Conservation (phyloP, 306 rosid genomes). For the Begonia fuchsioides region DNA sequence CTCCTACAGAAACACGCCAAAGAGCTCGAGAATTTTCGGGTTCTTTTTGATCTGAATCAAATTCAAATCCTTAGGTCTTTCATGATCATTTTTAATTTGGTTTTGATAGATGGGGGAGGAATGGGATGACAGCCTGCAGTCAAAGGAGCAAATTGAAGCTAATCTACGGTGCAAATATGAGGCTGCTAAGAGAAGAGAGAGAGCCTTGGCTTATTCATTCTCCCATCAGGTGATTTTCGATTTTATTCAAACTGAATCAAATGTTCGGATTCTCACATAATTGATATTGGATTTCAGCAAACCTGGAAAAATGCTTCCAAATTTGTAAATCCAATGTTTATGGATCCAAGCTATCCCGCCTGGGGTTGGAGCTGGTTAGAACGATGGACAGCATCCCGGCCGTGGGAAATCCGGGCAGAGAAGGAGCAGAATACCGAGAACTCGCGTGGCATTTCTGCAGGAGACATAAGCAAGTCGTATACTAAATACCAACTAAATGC, state of each 20-base stretch:
- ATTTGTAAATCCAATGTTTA: slow-evolving; percentile 73
- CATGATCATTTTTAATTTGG: too few relatives aligned
- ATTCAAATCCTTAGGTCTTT: too few relatives aligned
- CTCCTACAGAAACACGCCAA: slow-evolving; percentile 85
- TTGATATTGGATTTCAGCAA: slow-evolving; percentile 35
- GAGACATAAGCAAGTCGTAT: slow-evolving; percentile 82
- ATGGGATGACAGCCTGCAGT: slow-evolving; percentile 95
- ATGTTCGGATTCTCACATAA: too few relatives aligned
- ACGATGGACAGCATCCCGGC: slow-evolving; percentile 87
- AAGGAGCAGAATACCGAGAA: slow-evolving; percentile 45
- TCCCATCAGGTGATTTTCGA: slow-evolving; percentile 67
- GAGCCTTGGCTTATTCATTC: slow-evolving; percentile 95
- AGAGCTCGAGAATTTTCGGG: slow-evolving; percentile 80
- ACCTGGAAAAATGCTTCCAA: slow-evolving; percentile 56
- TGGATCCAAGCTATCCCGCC: slow-evolving; percentile 85
- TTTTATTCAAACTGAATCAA: too few relatives aligned
- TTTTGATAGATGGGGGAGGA: slow-evolving; percentile 69
- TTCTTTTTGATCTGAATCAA: slow-evolving; percentile 6
- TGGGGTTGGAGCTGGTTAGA: slow-evolving; percentile 99
- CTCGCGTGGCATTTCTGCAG: slow-evolving; percentile 39
- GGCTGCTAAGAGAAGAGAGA: slow-evolving; percentile 87
- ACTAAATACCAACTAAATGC: slow-evolving; percentile 82
- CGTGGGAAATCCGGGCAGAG: slow-evolving; percentile 52
- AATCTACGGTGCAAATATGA: slow-evolving; percentile 67
- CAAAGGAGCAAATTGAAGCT: slow-evolving; percentile 94